Evolutionary conservation across 805 yeast genomes (phyloP), one percentile per base, ranked within the genome.

Genomic region (Ogataea nakhonphanomensis): DNA sequence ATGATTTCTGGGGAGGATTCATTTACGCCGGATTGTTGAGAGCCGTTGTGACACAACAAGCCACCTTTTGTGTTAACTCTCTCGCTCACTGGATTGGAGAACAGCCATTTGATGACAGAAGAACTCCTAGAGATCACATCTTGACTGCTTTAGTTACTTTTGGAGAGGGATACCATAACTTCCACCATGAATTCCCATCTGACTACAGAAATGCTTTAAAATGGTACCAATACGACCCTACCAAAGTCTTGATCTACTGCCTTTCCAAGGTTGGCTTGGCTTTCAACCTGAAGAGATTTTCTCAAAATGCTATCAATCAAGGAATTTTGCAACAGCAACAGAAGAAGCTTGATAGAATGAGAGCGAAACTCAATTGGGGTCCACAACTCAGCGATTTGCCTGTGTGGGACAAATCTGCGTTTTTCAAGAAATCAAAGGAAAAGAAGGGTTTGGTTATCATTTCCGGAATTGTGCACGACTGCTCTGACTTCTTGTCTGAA

Each of bases 111-210:
- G 95, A 84, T 61, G 91, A 85, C 61, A 77, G 84, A 67, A 79
- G 90, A 75, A 83, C 91, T 25, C 93, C 93, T 52, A 75, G 93
- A 66, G 91, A 85, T 65, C 89, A 84, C 63, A 76, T 79, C 59
- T 56, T 85, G 47, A 84, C 93, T 36, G 93, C 93, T 4, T 67
- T 84, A 44, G 88, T 84, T 44, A 85, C 95, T 0, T 84, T 84
- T 57, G 95, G 95, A 64, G 95, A 85, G 67, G 95, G 95, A 48
- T 84, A 84, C 71, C 93, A 85, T 59, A 85, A 85, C 67, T 85
- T 84, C 79, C 95, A 85, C 64, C 95, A 85, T 62, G 95, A 84
- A 70, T 85, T 84, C 74, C 93, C 95, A 55, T 76, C 86, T 13
- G 95, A 85, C 67, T 85, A 84, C 74, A 78, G 95, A 75, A 84